These are phyloP conservation scores for Colletotrichum tofieldiae DNA, from an alignment of 2,329 filamentous ascomycete species.

Conservation along the genomic window DNA sequence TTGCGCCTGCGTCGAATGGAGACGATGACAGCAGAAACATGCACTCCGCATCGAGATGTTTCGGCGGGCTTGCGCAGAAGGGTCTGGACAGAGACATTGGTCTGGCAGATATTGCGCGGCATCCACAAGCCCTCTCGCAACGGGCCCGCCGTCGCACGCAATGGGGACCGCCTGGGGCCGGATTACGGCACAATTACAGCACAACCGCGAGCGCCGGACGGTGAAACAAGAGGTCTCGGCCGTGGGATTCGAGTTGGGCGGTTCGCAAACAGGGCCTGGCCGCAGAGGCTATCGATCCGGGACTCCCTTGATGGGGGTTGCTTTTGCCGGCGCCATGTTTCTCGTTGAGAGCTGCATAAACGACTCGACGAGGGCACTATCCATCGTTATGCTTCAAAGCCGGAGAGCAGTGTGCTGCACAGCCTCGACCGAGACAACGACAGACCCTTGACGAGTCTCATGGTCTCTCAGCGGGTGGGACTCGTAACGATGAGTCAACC, in stretches of 20 bases:
- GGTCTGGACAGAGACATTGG: conserved; percentile 1
- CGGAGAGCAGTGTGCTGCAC: conserved; percentile 1
- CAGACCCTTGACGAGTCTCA: conserved; percentile 1
- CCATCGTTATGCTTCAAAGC: conserved; percentile 24
- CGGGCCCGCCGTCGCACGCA: conserved; percentile 5
- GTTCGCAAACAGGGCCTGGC: background rate
- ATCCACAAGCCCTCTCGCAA: conserved; percentile 14
- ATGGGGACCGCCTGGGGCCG: background rate
- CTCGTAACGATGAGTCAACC: conserved; percentile 34
- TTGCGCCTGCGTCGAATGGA: background rate
- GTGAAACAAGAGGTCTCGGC: conserved; percentile 36
- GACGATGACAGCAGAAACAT: conserved; percentile 24
- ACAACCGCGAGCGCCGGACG: conserved; percentile 3
- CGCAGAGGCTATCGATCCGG: background rate
- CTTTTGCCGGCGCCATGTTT: conserved; percentile 10
- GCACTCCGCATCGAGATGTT: conserved; percentile 23
- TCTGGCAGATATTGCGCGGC: conserved; percentile 5
- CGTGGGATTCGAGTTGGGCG: background rate
- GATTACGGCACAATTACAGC: background rate
- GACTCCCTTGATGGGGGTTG: conserved; percentile 19
- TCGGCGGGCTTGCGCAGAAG: background rate
- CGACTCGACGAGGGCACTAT: too few species aligned
- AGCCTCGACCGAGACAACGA: conserved; percentile 20
- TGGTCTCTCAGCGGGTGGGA: background rate
- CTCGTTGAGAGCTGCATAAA: conserved; percentile 22